Evolutionary conservation across 1,139 yeast genomes (phyloP).

Genomic region (Magnusiomyces clavatus): DNA sequence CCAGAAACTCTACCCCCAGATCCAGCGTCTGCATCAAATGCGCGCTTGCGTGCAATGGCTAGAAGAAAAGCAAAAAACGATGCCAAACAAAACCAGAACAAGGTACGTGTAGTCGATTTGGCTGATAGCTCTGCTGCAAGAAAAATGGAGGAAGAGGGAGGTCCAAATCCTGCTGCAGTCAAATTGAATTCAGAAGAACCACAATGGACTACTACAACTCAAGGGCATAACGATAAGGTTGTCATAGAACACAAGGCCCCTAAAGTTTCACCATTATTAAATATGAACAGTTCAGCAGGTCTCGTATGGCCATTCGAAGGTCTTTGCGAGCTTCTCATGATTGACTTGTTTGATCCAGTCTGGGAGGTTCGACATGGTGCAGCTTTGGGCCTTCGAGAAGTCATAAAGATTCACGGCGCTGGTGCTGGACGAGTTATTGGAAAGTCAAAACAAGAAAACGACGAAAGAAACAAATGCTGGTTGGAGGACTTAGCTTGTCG

Average conservation of each 20-base stretch:
- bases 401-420: conserved; percentile 73
- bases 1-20: conserved; percentile 16
- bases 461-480: conserved; percentile 54
- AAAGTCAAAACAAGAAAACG: conserved; percentile 53
- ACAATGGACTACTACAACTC: conserved; percentile 54
- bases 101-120: conserved; percentile 58
- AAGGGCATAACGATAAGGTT: conserved; percentile 70
- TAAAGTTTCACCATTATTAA: conserved; percentile 60
- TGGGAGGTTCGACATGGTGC: conserved; percentile 99
- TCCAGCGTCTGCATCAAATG: conserved; percentile 40
- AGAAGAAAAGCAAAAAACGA: conserved; percentile 81
- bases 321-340: conserved; percentile 76
- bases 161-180: conserved; percentile 14
- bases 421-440: conserved; percentile 82
- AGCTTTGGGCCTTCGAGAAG: conserved; percentile 82
- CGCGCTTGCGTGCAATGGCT: conserved; percentile 89
- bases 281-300: conserved; percentile 60
- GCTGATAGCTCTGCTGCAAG: conserved; percentile 72
- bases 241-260: conserved; percentile 75
- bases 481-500: conserved; percentile 87
- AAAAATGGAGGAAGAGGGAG: conserved; percentile 32
- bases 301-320: conserved; percentile 95
- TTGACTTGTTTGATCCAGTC: conserved; percentile 72
- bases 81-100: conserved; percentile 53
- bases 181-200: conserved; percentile 15